A percentile compares a stretch with the other conserved stretches of the same genome.
phyloP scores from a whole-genome alignment of 2,329 filamentous ascomycete species.

The Fusarium tupiense region DNA sequence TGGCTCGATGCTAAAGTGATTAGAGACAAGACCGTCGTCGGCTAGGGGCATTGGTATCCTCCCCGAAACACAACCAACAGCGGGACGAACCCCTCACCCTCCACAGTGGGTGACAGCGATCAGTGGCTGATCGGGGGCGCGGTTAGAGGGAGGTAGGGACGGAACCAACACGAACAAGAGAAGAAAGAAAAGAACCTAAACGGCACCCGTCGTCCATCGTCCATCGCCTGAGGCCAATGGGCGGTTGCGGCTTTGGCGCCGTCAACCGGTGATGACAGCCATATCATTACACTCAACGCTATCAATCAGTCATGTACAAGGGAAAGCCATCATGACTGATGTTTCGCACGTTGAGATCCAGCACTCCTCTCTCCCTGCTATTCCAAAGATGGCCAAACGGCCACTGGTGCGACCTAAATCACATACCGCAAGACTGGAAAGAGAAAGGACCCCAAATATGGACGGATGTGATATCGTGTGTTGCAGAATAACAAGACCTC shows the following conservation, averaged over 20 bases:
- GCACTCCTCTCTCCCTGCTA: not conserved
- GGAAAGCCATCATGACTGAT: not conserved
- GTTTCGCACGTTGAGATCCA: conserved; percentile 1
- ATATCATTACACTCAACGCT: conserved; percentile 3
- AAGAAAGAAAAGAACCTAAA: conserved; percentile 9
- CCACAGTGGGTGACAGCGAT: conserved; percentile 26
- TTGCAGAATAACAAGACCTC: conserved; percentile 19
- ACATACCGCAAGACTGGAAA: conserved; percentile 35
- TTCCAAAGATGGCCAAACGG: conserved; percentile 12
- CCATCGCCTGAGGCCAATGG: conserved; percentile 1
- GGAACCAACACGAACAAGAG: conserved; percentile 25
- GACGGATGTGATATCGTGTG: conserved; percentile 11
- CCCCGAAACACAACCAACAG: conserved; percentile 41
- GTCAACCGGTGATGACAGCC: conserved; percentile 13
- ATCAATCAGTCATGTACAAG: not conserved
- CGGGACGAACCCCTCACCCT: conserved; percentile 28
- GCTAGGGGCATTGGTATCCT: conserved; percentile 38
- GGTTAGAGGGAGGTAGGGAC: conserved; percentile 18
- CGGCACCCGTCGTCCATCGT: conserved; percentile 8
- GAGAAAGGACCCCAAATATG: conserved; percentile 22
- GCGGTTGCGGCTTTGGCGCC: conserved; percentile 25
- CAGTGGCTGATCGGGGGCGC: conserved; percentile 25
- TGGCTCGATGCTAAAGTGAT: conserved; percentile 33
- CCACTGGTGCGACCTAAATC: conserved; percentile 15
- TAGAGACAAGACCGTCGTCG: conserved; percentile 35